A percentile compares a stretch with the other conserved stretches of the same genome.
phyloP scores from a whole-genome alignment of 371 early-diverging fungal species.

The Mortierella sp. region DNA sequence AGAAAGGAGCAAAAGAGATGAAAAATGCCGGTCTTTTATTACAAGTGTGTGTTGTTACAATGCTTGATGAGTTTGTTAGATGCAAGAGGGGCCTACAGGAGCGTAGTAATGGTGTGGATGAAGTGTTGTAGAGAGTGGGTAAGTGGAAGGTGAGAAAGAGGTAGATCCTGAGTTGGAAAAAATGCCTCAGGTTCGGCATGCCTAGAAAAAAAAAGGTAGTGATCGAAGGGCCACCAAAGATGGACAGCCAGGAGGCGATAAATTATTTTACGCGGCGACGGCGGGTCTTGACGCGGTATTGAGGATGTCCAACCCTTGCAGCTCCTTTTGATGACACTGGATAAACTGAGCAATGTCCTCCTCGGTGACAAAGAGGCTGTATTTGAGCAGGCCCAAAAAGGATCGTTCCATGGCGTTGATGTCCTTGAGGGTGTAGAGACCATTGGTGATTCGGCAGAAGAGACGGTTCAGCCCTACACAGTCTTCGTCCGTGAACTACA shows the following conservation, averaged over 20 bases:
- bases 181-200: not conserved
- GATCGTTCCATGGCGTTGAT: slow-evolving; percentile 80
- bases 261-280: slow-evolving; percentile 16
- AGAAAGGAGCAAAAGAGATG: not conserved
- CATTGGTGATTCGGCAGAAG: slow-evolving; percentile 73
- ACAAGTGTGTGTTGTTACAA: slow-evolving; percentile 13
- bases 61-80: slow-evolving; percentile 4
- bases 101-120: not conserved
- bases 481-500: slow-evolving; percentile 72
- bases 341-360: slow-evolving; percentile 38
- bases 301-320: slow-evolving; percentile 48
- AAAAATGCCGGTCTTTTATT: slow-evolving; percentile 12
- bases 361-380: slow-evolving; percentile 58
- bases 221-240: not conserved
- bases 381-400: slow-evolving; percentile 70
- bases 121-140: not conserved
- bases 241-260: not conserved
- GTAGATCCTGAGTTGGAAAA: not conserved
- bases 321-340: slow-evolving; percentile 41
- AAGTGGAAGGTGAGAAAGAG: not conserved
- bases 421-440: slow-evolving; percentile 74
- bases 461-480: slow-evolving; percentile 71
- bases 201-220: not conserved
- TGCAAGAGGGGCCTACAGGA: not conserved
- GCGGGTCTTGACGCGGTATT: slow-evolving; percentile 22